These are phyloP conservation scores for Quercus berberidifolia DNA, from an alignment of 306 rosid genomes.

Conservation along the genomic window DNA sequence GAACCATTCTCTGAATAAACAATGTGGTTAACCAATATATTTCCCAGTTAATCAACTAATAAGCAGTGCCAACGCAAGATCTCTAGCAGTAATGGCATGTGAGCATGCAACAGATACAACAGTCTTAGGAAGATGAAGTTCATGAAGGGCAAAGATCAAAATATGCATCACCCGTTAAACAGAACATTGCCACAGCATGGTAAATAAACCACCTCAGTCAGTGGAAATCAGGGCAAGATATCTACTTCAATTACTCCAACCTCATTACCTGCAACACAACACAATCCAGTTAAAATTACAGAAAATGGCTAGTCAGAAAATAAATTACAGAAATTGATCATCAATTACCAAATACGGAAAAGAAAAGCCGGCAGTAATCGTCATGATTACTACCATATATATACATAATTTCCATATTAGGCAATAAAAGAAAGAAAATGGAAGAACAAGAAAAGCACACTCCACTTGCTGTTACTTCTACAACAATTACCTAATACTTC, in stretches of 20 bases:
- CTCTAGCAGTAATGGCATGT: not conserved
- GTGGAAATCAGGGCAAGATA: not conserved
- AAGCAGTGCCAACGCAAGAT: not conserved
- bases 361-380: not conserved
- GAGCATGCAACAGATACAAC: not conserved
- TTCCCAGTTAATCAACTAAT: not conserved
- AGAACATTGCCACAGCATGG: conserved; percentile 1
- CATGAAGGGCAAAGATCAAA: not conserved
- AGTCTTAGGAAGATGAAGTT: not conserved
- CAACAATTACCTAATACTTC: too few species aligned
- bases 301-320: not conserved
- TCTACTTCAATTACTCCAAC: not conserved
- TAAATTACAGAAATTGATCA: too few species aligned
- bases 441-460: not conserved
- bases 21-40: not conserved
- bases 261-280: conserved; percentile 30
- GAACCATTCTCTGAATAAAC: conserved; percentile 11
- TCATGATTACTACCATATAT: too few species aligned
- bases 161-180: conserved; percentile 6
- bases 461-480: too few species aligned
- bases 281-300: not conserved
- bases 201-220: not conserved
- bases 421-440: not conserved
- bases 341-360: not conserved
- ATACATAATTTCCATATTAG: not conserved